Evolutionary conservation across 2,329 filamentous ascomycete species (phyloP).

Genomic region (Lasiodiplodia theobromae): DNA sequence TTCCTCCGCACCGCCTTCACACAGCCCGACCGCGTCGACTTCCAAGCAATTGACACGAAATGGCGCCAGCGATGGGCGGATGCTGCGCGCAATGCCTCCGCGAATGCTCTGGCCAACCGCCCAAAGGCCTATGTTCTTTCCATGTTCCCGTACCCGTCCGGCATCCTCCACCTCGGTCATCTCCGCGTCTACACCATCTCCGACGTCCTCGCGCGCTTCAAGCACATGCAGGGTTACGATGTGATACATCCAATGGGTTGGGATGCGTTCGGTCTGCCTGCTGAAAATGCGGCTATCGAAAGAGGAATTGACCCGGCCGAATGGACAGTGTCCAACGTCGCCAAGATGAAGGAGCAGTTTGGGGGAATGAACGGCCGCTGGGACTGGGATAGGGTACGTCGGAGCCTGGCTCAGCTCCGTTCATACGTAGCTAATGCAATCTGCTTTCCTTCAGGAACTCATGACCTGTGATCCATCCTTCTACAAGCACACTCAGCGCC

Average conservation of each 20-base stretch:
- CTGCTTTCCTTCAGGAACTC: conserved; percentile 67
- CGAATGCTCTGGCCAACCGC: neutral
- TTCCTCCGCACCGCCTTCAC: conserved; percentile 23
- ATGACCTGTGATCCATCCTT: conserved; percentile 84
- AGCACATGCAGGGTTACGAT: conserved; percentile 74
- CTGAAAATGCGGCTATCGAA: conserved; percentile 90
- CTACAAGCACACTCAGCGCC: conserved; percentile 87
- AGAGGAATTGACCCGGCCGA: conserved; percentile 75
- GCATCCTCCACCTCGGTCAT: conserved; percentile 84
- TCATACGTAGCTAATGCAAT: conserved; percentile 37
- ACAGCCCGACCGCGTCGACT: conserved; percentile 43
- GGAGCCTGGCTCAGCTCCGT: neutral
- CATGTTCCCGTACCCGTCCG: conserved; percentile 95
- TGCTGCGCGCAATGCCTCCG: conserved; percentile 16
- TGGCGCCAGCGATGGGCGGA: conserved; percentile 60
- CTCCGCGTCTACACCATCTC: conserved; percentile 90
- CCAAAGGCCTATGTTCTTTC: conserved; percentile 73
- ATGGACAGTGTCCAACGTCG: conserved; percentile 84
- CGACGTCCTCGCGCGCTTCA: conserved; percentile 81
- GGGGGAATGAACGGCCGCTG: conserved; percentile 80
- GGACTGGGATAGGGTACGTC: conserved; percentile 79
- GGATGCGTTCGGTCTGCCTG: conserved; percentile 90
- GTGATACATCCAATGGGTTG: conserved; percentile 92
- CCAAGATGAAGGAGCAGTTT: conserved; percentile 83
- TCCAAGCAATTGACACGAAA: conserved; percentile 59